These are phyloP conservation scores for Boletus pseudopeckii DNA, from an alignment of 768 basidiomycete species.

Conservation along the genomic window DNA sequence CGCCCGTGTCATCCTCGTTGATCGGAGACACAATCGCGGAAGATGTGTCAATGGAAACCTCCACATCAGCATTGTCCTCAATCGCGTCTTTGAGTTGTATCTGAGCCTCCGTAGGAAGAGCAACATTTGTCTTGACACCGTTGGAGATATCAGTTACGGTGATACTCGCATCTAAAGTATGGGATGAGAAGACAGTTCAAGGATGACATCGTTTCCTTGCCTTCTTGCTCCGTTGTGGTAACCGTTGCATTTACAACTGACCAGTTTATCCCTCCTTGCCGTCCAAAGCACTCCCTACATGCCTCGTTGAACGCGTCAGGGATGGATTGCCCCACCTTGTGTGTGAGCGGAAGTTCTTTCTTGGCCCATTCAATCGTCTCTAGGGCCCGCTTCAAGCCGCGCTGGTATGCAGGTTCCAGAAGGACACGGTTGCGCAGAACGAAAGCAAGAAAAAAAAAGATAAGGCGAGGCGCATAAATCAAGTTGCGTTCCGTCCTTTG, in stretches of 20 bases:
- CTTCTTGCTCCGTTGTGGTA: constrained; percentile 6
- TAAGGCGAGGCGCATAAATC: constrained; percentile 47
- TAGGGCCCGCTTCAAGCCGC: constrained; percentile 45
- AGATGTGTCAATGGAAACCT: constrained; percentile 8
- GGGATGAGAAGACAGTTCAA: constrained; percentile 5
- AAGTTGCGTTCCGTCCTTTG: constrained; percentile 49
- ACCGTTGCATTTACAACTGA: constrained; percentile 8
- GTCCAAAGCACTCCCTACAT: constrained; percentile 49
- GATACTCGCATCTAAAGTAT: constrained; percentile 11
- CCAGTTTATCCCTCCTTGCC: constrained; percentile 40
- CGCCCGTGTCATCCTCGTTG: neutral
- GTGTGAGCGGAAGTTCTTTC: constrained; percentile 42
- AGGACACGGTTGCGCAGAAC: constrained; percentile 55
- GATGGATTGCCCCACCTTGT: constrained; percentile 36
- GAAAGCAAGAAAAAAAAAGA: constrained; percentile 60
- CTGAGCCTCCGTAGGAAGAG: constrained; percentile 25
- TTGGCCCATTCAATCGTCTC: constrained; percentile 39
- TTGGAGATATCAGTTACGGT: constrained; percentile 14
- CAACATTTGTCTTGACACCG: constrained; percentile 13
- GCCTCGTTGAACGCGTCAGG: constrained; percentile 48
- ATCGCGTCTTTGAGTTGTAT: constrained; percentile 25
- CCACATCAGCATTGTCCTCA: constrained; percentile 26
- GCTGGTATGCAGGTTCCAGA: constrained; percentile 44
- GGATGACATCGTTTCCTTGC: neutral
- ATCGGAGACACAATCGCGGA: neutral